Evolutionary conservation across 2,329 filamentous ascomycete species (phyloP).

Genomic region (Emergomyces orientalis): DNA sequence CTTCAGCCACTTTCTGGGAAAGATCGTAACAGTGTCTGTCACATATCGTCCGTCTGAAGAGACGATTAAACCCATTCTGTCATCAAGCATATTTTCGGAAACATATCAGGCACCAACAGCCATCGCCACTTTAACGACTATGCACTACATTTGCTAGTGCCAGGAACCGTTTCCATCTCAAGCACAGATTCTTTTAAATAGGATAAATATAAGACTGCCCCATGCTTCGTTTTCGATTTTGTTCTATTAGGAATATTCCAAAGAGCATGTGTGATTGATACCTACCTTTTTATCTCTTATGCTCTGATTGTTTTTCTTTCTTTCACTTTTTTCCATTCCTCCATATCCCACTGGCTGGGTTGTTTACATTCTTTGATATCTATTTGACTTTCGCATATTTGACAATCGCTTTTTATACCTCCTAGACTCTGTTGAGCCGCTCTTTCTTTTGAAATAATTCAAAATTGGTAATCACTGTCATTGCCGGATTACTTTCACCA

Average conservation of each 20-base stretch:
- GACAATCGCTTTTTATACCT: conserved; percentile 13
- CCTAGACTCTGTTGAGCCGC: not conserved
- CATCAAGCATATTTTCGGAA: conserved; percentile 14
- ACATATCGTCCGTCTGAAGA: conserved; percentile 2
- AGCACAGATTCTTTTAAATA: not conserved
- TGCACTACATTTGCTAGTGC: conserved; percentile 12
- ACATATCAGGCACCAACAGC: conserved; percentile 15
- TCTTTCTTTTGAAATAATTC: not conserved
- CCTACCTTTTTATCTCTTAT: conserved; percentile 1
- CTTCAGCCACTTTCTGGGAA: not conserved
- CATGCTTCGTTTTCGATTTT: conserved; percentile 17
- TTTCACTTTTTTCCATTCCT: conserved; percentile 41
- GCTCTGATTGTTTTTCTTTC: conserved; percentile 17
- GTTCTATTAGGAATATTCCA: conserved; percentile 11
- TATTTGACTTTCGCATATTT: conserved; percentile 19
- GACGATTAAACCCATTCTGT: conserved; percentile 4
- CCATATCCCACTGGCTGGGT: conserved; percentile 47
- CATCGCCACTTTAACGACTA: conserved; percentile 13
- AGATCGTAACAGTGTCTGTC: not conserved
- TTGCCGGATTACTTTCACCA: not conserved
- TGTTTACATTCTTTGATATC: conserved; percentile 43
- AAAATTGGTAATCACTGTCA: not conserved
- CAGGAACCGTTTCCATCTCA: conserved; percentile 9
- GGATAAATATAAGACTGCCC: conserved; percentile 2
- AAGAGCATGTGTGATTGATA: conserved; percentile 1